Evolutionary conservation across 257 asterid species (phyloP), one percentile per base, ranked within the genome.

Genomic region (Dorcoceras hygrometricum): DNA sequence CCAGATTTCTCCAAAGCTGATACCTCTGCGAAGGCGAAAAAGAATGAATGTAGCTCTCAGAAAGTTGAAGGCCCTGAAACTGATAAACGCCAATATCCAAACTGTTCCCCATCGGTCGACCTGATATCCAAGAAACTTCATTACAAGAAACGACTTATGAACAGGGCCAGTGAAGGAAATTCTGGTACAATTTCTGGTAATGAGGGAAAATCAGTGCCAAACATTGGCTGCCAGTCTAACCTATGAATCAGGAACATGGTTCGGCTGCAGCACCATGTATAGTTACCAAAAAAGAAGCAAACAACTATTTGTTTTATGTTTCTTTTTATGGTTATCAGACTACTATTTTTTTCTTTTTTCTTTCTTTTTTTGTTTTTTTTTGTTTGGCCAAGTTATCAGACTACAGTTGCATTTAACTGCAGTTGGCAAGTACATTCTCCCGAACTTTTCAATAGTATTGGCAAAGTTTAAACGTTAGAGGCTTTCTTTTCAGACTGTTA

Each of bases 31-130:
- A 16, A 36, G 25, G 71, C 34, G 20, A 68, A 25, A 18, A 14
- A 51, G 50, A 59, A 65, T n/a, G 67, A 25, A 68, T 59, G 53
- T 10, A 66, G 4, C 59, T 57, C 69, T 18, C 26, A 59, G 32
- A 54, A 24, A 29, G 54, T 22, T 22, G 62, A 22, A 60, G 55
- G 36, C 48, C 7, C 61, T 59, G n/a, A 57, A 16, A 28, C 43
- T 12, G 73, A 1, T 18, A 2, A 8, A 24, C 26, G 55, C 57
- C 66, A 54, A 48, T 9, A 61, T 24, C 60, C 66, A 5, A 26
- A 43, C 43, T 32, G 69, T 8, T 71, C 54, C 8, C 16, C 63
- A 6, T 22, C 63, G 19, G 65, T 26, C 36, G 51, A 14, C 46
- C 19, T 14, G 46, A 62, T 46, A 59, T 29, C 48, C 31, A 57